These are phyloP conservation scores for Eucalyptus sp. DNA, from an alignment of 345 rosid genomes.

Conservation along the genomic window DNA sequence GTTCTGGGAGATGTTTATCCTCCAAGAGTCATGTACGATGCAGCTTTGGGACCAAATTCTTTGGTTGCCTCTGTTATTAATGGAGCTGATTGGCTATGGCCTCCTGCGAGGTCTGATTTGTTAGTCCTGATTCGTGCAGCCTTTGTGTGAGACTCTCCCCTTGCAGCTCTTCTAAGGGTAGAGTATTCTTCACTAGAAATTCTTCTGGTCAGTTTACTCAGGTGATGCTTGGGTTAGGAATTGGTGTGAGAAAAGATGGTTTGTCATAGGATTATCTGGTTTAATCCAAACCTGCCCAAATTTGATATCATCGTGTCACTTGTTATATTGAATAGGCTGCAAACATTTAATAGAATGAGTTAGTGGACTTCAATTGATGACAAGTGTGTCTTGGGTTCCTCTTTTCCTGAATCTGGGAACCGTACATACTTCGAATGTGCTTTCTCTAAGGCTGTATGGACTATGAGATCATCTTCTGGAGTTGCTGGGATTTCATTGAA, in stretches of 20 bases:
- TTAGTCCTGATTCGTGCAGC: not conserved
- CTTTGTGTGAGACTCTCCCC: not conserved
- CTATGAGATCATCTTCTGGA: not conserved
- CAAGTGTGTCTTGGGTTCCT: not conserved
- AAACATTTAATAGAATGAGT: not conserved
- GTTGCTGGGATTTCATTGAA: not conserved
- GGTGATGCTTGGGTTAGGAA: not conserved
- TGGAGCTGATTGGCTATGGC: not conserved
- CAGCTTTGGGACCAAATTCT: not conserved
- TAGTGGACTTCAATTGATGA: not conserved
- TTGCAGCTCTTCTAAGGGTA: not conserved
- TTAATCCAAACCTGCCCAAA: not conserved
- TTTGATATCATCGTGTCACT: not conserved
- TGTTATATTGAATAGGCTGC: not conserved
- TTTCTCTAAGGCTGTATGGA: not conserved
- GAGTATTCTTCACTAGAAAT: not conserved
- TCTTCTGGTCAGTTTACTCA: not conserved
- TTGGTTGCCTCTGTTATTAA: not conserved
- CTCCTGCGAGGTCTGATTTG: not conserved
- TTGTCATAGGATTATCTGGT: not conserved
- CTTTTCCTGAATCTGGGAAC: not conserved
- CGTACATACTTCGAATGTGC: not conserved
- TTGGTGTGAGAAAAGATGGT: not conserved
- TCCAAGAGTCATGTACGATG: not conserved
- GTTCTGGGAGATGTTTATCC: not conserved